These are phyloP conservation scores for Neurospora sp. DNA, from an alignment of 495 filamentous ascomycete species.

Conservation along the genomic window DNA sequence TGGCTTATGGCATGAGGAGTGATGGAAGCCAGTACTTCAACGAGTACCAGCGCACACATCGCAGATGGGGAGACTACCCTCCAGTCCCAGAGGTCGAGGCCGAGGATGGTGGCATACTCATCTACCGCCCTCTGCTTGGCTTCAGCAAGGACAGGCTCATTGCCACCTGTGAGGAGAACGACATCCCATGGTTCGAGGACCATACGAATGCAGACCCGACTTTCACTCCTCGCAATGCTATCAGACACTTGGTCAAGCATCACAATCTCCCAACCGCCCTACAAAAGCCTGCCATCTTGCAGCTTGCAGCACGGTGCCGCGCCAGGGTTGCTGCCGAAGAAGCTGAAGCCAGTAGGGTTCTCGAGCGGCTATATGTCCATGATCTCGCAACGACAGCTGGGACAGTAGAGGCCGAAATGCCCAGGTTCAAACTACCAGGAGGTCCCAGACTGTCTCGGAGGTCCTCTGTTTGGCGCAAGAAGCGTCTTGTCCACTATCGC, in stretches of 20 bases:
- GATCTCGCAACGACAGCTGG: conserved; percentile 32
- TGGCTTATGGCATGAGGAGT: conserved; percentile 1
- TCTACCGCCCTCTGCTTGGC: conserved; percentile 65
- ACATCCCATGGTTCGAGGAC: conserved; percentile 71
- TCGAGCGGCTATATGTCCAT: conserved; percentile 21
- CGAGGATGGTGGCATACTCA: conserved; percentile 57
- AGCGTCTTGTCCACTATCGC: conserved; percentile 22
- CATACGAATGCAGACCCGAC: conserved; percentile 73
- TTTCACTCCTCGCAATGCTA: conserved; percentile 67
- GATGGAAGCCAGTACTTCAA: conserved; percentile 9
- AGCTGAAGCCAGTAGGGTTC: conserved; percentile 23
- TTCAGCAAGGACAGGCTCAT: conserved; percentile 64
- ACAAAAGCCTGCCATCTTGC: conserved; percentile 51
- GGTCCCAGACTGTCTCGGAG: conserved; percentile 4
- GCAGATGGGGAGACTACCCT: neutral
- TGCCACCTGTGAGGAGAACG: conserved; percentile 56
- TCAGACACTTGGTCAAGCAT: conserved; percentile 53
- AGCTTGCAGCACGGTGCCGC: conserved; percentile 33
- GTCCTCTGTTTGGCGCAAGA: conserved; percentile 13
- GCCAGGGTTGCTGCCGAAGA: conserved; percentile 19
- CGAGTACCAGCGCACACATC: conserved; percentile 9
- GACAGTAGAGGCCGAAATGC: conserved; percentile 32
- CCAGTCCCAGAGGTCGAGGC: conserved; percentile 21
- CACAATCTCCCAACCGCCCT: conserved; percentile 60
- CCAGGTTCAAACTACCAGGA: conserved; percentile 10